phyloP scores from a whole-genome alignment of 2,329 filamentous ascomycete species.

The Arthroderma sp. region DNA sequence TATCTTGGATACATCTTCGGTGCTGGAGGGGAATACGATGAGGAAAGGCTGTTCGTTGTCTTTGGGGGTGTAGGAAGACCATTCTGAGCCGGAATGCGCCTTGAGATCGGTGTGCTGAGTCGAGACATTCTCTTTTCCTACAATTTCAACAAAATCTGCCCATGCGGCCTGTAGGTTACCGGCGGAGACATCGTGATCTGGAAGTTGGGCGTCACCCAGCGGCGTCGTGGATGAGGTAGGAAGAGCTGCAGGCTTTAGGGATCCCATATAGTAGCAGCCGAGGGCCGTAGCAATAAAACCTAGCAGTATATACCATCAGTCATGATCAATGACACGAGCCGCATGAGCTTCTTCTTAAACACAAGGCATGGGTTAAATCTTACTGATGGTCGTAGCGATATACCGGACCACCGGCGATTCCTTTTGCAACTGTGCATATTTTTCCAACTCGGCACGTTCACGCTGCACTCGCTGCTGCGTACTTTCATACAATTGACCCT shows the following conservation, averaged over 20 bases:
- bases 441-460: conserved; percentile 44
- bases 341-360: background rate
- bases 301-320: conserved; percentile 17
- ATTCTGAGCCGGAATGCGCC: conserved; percentile 48
- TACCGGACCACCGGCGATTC: conserved; percentile 27
- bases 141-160: conserved; percentile 48
- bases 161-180: conserved; percentile 51
- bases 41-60: conserved; percentile 37
- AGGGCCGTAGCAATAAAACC: conserved; percentile 39
- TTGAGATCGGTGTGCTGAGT: conserved; percentile 42
- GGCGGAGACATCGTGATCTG: conserved; percentile 42
- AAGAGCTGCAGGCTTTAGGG: conserved; percentile 33
- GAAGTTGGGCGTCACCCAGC: conserved; percentile 35
- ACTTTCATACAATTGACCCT: conserved; percentile 49
- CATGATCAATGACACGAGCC: background rate
- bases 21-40: conserved; percentile 62
- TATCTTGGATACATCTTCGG: conserved; percentile 70
- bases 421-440: conserved; percentile 34
- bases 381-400: conserved; percentile 24
- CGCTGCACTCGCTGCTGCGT: conserved; percentile 45
- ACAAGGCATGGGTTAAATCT: background rate
- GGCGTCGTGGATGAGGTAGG: conserved; percentile 44
- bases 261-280: conserved; percentile 44
- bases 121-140: conserved; percentile 51
- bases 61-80: conserved; percentile 42